phyloP scores from a whole-genome alignment of 2,329 filamentous ascomycete genomes.

The Rutstroemia sp. region DNA sequence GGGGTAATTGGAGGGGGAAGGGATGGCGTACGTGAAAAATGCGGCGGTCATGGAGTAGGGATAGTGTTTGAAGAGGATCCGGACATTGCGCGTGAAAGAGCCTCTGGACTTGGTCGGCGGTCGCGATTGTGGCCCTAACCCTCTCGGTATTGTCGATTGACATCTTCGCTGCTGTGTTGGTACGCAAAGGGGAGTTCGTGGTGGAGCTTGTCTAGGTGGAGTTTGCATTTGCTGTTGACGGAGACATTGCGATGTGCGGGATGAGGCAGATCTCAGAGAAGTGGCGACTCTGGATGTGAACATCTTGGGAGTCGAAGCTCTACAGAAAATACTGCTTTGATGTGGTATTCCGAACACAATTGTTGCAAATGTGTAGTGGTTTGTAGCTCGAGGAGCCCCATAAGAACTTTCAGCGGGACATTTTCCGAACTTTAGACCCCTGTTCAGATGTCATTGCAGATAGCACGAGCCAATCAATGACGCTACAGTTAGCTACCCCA shows the following conservation, averaged over 20 bases:
- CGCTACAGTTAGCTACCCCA: background rate
- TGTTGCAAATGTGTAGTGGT: background rate
- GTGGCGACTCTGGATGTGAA: slow-evolving; percentile 20
- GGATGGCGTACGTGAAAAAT: slow-evolving; percentile 18
- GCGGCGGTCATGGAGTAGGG: slow-evolving; percentile 26
- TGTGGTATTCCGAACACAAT: background rate
- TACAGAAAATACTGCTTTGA: background rate
- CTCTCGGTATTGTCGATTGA: slow-evolving; percentile 16
- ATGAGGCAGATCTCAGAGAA: slow-evolving; percentile 16
- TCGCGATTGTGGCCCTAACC: background rate
- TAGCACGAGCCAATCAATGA: slow-evolving; percentile 1
- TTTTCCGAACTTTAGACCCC: background rate
- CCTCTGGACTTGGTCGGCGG: background rate
- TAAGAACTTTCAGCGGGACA: background rate
- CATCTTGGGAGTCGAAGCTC: slow-evolving; percentile 15
- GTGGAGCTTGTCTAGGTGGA: slow-evolving; percentile 6
- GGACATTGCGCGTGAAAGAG: slow-evolving; percentile 11
- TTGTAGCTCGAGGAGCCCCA: background rate
- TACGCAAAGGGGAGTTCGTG: background rate
- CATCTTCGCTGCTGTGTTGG: slow-evolving; percentile 21
- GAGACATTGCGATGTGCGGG: slow-evolving; percentile 21
- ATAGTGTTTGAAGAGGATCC: slow-evolving; percentile 22
- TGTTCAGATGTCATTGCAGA: background rate
- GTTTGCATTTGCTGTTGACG: slow-evolving; percentile 20
- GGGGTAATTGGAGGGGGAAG: background rate